These are phyloP conservation scores for Kentomonas sorsogonicus DNA, from an alignment of 208 protist genomes.

Conservation along the genomic window DNA sequence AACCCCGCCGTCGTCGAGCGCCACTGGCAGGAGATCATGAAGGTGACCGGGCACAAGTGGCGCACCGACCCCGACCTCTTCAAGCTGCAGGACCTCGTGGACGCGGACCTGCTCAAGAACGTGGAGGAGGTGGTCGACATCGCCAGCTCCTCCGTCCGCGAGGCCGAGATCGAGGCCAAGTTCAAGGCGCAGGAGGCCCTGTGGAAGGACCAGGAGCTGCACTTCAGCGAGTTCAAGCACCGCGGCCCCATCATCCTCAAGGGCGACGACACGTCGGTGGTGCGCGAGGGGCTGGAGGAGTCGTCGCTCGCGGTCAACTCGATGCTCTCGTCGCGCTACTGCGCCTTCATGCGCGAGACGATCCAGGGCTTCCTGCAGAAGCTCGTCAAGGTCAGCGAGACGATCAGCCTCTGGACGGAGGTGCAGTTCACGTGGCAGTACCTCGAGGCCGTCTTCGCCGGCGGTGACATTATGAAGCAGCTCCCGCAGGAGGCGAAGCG, in stretches of 20 bases:
- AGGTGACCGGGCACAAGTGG: slow-evolving; percentile 84
- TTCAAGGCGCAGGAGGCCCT: slow-evolving; percentile 85
- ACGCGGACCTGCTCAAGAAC: slow-evolving; percentile 81
- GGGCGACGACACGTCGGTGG: slow-evolving; percentile 82
- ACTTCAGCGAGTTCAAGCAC: slow-evolving; percentile 94
- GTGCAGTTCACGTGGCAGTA: slow-evolving; percentile 96
- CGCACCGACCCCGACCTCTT: slow-evolving; percentile 90
- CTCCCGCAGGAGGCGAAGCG: slow-evolving; percentile 95
- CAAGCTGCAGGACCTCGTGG: slow-evolving; percentile 92
- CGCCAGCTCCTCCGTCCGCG: slow-evolving; percentile 90
- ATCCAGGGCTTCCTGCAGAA: slow-evolving; percentile 90
- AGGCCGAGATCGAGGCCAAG: slow-evolving; percentile 95
- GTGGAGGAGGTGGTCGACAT: slow-evolving; percentile 96
- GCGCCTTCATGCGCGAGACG: slow-evolving; percentile 90
- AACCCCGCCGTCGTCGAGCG: slow-evolving; percentile 90
- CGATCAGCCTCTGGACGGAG: slow-evolving; percentile 88
- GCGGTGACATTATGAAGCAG: slow-evolving; percentile 96
- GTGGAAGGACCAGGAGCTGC: slow-evolving; percentile 92
- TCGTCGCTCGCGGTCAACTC: slow-evolving; percentile 92
- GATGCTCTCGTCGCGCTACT: slow-evolving; percentile 92
- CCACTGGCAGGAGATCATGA: slow-evolving; percentile 95
- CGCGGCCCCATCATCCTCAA: slow-evolving; percentile 92
- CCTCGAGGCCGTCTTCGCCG: slow-evolving; percentile 95
- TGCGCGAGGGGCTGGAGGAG: slow-evolving; percentile 93
- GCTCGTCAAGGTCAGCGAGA: slow-evolving; percentile 90